A percentile compares a stretch with the other conserved stretches of the same genome.
Conservation (phyloP, 164 flowering plant genomes). For the Echeveria elegans region DNA sequence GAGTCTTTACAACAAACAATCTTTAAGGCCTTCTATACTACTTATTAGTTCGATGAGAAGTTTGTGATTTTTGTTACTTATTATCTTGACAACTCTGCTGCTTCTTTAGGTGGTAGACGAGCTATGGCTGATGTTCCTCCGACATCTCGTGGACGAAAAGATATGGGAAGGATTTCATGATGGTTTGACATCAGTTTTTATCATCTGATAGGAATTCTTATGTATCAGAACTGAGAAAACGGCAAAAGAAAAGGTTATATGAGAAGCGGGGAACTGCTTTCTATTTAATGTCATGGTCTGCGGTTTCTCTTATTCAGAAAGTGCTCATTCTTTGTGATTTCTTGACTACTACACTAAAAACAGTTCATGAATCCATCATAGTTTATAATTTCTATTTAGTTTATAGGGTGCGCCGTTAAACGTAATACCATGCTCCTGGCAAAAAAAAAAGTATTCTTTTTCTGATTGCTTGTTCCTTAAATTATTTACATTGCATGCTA, state of each 20-base stretch:
- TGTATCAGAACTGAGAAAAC: slow-evolving; percentile 22
- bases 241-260: slow-evolving; percentile 15
- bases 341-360: too few relatives aligned
- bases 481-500: too few relatives aligned
- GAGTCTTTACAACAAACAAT: background rate
- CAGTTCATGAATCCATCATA: slow-evolving; percentile 14
- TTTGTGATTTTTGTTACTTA: background rate
- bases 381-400: background rate
- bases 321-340: slow-evolving; percentile 41
- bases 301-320: slow-evolving; percentile 19
- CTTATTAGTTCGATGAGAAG: background rate
- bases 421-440: too few relatives aligned
- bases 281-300: slow-evolving; percentile 19
- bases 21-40: background rate
- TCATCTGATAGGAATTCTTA: background rate
- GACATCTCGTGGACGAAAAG: slow-evolving; percentile 58
- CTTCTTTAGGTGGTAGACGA: slow-evolving; percentile 52
- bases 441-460: too few relatives aligned
- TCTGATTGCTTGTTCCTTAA: too few relatives aligned
- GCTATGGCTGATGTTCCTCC: slow-evolving; percentile 46
- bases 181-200: background rate
- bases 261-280: slow-evolving; percentile 19
- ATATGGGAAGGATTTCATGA: slow-evolving; percentile 53
- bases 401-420: too few relatives aligned
- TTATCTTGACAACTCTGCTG: slow-evolving; percentile 8